Percentiles rank a stretch among this genome's conserved stretches.
These are phyloP conservation scores for Powellomyces hirtus DNA, from an alignment of 192 early-diverging fungal genomes.

Conservation along the genomic window DNA sequence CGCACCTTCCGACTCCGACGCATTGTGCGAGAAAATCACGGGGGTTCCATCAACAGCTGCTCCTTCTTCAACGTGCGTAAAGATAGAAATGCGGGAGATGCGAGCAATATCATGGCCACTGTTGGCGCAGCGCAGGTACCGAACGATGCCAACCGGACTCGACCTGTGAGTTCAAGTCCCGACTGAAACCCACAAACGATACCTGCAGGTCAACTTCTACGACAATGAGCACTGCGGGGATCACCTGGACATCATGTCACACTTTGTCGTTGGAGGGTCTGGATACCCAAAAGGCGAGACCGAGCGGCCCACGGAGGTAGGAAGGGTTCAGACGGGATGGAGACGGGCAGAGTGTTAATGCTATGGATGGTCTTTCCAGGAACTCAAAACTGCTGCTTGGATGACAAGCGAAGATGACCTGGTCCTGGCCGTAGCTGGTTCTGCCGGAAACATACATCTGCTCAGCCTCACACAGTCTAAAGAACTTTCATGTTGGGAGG, in stretches of 20 bases:
- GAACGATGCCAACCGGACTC: neutral
- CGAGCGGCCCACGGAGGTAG: neutral
- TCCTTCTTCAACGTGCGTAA: constrained; percentile 48
- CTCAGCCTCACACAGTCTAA: constrained; percentile 71
- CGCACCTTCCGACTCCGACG: constrained; percentile 74
- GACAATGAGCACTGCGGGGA: constrained; percentile 94
- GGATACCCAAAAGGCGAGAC: constrained; percentile 11
- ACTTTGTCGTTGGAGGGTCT: constrained; percentile 62
- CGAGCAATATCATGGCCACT: constrained; percentile 25
- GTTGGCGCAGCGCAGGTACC: constrained; percentile 25
- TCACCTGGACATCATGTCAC: constrained; percentile 92
- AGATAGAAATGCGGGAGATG: constrained; percentile 2
- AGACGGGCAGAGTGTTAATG: neutral
- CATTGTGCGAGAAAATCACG: constrained; percentile 91
- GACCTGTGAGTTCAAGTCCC: neutral
- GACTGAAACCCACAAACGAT: too few relatives aligned
- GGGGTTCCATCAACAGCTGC: constrained; percentile 67
- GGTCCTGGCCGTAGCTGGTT: constrained; percentile 66
- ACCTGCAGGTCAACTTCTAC: constrained; percentile 71
- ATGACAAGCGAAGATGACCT: constrained; percentile 65
- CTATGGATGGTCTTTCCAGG: constrained; percentile 4
- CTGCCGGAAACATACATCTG: constrained; percentile 63
- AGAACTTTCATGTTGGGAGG: constrained; percentile 58
- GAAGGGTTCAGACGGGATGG: neutral
- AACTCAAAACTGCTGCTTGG: constrained; percentile 72